A percentile compares a stretch with the other conserved stretches of the same genome.
phyloP scores from a whole-genome alignment of 73 alveolate species.

The Stentor coeruleus region DNA sequence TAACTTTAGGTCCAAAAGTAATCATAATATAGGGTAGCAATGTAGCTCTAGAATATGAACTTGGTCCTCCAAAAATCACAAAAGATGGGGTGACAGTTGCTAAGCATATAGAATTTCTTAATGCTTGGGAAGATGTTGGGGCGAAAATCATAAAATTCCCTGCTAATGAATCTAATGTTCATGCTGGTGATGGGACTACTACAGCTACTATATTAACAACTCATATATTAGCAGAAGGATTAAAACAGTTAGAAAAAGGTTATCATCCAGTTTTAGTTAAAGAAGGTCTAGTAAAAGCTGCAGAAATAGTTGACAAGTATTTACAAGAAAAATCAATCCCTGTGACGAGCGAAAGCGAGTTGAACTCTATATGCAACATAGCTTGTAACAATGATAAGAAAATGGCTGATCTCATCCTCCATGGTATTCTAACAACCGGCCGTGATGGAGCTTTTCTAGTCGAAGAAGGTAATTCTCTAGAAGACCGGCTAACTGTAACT shows the following conservation, averaged over 20 bases:
- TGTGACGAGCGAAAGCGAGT: slow-evolving; percentile 28
- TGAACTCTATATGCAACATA: slow-evolving; percentile 22
- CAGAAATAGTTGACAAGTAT: slow-evolving; percentile 30
- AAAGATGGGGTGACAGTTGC: slow-evolving; percentile 92
- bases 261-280: slow-evolving; percentile 31
- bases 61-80: slow-evolving; percentile 77
- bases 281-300: slow-evolving; percentile 37
- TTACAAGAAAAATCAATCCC: slow-evolving; percentile 29
- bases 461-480: slow-evolving; percentile 17
- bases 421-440: slow-evolving; percentile 23
- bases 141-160: slow-evolving; percentile 66
- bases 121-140: slow-evolving; percentile 72
- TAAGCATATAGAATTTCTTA: slow-evolving; percentile 39
- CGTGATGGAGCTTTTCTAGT: slow-evolving; percentile 3
- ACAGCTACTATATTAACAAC: slow-evolving; percentile 72
- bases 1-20: slow-evolving; percentile 70
- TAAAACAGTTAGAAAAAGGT: slow-evolving; percentile 34
- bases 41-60: slow-evolving; percentile 71
- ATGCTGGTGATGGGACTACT: slow-evolving; percentile 95
- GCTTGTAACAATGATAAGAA: slow-evolving; percentile 46
- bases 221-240: slow-evolving; percentile 42
- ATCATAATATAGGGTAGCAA: slow-evolving; percentile 52
- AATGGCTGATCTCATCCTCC: slow-evolving; percentile 19
- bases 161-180: slow-evolving; percentile 61
- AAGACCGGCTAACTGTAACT: not conserved